A percentile compares a stretch with the other conserved stretches of the same genome.
phyloP scores from a whole-genome alignment of 805 yeast species.

The Saccharomycopsis microspora region DNA sequence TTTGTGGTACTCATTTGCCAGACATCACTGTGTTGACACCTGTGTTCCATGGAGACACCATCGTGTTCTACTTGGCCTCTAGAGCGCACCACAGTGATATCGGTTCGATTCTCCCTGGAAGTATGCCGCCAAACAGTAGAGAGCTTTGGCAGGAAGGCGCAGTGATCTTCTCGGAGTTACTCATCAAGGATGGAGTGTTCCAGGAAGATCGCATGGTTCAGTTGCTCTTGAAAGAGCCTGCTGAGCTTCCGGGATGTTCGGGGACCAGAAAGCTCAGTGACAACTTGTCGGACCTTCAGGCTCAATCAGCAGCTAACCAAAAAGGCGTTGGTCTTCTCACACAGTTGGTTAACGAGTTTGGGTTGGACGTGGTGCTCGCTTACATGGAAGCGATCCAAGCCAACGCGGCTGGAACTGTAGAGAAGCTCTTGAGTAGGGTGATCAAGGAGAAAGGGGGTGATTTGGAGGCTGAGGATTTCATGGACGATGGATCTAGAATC shows the following conservation, averaged over 20 bases:
- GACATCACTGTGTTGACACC: slow-evolving; percentile 92
- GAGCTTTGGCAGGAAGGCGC: slow-evolving; percentile 88
- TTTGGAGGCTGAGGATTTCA: slow-evolving; percentile 47
- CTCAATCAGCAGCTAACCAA: slow-evolving; percentile 82
- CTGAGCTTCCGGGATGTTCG: slow-evolving; percentile 73
- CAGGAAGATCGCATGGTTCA: slow-evolving; percentile 60
- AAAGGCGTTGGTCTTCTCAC: slow-evolving; percentile 66
- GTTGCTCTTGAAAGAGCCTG: slow-evolving; percentile 60
- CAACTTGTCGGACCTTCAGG: slow-evolving; percentile 73
- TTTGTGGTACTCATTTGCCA: slow-evolving; percentile 76
- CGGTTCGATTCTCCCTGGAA: slow-evolving; percentile 86
- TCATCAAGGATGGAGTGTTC: slow-evolving; percentile 62
- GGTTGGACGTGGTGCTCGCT: slow-evolving; percentile 43
- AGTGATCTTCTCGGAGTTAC: slow-evolving; percentile 63
- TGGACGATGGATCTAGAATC: slow-evolving; percentile 78
- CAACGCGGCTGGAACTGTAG: slow-evolving; percentile 68
- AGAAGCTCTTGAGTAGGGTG: slow-evolving; percentile 35
- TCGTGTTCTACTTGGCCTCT: slow-evolving; percentile 83
- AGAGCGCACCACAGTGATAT: slow-evolving; percentile 96
- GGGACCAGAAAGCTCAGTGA: slow-evolving; percentile 82
- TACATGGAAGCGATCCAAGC: slow-evolving; percentile 79
- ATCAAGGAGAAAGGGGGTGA: slow-evolving; percentile 26
- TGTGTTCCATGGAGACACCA: slow-evolving; percentile 47
- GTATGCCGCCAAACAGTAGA: slow-evolving; percentile 89
- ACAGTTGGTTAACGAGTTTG: slow-evolving; percentile 50